phyloP scores from a whole-genome alignment of 2,329 filamentous ascomycete species.

The Fusarium sp. region DNA sequence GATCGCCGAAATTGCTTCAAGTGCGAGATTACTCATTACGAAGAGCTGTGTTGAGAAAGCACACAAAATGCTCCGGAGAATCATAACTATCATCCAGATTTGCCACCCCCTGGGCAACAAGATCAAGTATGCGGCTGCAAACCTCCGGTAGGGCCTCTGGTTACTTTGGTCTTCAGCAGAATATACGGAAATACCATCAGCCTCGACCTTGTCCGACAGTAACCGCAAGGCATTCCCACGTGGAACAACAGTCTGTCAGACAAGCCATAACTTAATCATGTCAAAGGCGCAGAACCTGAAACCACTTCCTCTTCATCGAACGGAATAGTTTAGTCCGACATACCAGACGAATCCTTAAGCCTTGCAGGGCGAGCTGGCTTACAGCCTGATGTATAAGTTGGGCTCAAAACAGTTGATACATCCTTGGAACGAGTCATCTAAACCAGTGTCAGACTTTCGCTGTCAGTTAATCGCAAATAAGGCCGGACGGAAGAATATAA shows the following conservation, averaged over 20 bases:
- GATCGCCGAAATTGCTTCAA: background rate
- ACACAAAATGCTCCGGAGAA: background rate
- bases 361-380: background rate
- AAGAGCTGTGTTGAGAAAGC: background rate
- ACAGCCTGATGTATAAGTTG: background rate
- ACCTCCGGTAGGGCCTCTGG: background rate
- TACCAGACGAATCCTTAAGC: background rate
- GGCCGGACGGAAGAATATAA: background rate
- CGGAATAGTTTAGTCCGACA: background rate
- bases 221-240: background rate
- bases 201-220: background rate
- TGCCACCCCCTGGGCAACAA: background rate
- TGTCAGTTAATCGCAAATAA: background rate
- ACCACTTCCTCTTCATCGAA: background rate
- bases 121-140: background rate
- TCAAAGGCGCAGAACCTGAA: background rate
- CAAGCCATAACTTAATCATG: background rate
- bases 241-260: background rate
- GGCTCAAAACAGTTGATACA: background rate
- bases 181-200: background rate
- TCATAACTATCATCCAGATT: background rate
- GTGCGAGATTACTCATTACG: background rate
- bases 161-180: background rate
- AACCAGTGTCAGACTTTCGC: background rate
- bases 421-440: background rate